These are phyloP conservation scores for Leishmania arabica DNA, from an alignment of 208 protist genomes.

Conservation along the genomic window DNA sequence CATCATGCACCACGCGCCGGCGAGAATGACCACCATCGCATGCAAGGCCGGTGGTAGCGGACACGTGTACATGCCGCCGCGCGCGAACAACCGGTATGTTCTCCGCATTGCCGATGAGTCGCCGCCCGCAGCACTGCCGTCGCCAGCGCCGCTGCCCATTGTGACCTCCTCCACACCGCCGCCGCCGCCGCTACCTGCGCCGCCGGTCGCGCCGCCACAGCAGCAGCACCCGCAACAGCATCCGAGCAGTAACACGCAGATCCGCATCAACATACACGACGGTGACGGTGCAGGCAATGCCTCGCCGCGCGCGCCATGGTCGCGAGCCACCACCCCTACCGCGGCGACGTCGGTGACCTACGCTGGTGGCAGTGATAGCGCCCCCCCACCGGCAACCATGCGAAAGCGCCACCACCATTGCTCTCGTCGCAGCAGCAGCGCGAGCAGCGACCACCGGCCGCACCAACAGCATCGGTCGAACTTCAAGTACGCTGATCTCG, in stretches of 20 bases:
- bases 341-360: background rate
- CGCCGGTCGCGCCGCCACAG: background rate
- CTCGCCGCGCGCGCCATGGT: background rate
- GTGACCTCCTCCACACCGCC: background rate
- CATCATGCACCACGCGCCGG: conserved; percentile 12
- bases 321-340: background rate
- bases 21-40: background rate
- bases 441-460: background rate
- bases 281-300: background rate
- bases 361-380: background rate
- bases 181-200: background rate
- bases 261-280: conserved; percentile 57
- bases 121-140: background rate
- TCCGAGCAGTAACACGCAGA: conserved; percentile 16
- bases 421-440: conserved; percentile 14
- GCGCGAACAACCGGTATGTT: conserved; percentile 81
- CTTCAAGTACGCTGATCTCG: conserved; percentile 20
- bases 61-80: conserved; percentile 64
- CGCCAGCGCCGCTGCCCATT: conserved; percentile 10
- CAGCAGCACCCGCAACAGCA: conserved; percentile 14
- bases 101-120: conserved; percentile 16
- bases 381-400: background rate
- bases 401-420: conserved; percentile 16
- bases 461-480: background rate
- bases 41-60: background rate